Evolutionary conservation across 2,329 filamentous ascomycete genomes (phyloP), one percentile per base, ranked within the genome.

Genomic region (Hymenoscyphus occultus): DNA sequence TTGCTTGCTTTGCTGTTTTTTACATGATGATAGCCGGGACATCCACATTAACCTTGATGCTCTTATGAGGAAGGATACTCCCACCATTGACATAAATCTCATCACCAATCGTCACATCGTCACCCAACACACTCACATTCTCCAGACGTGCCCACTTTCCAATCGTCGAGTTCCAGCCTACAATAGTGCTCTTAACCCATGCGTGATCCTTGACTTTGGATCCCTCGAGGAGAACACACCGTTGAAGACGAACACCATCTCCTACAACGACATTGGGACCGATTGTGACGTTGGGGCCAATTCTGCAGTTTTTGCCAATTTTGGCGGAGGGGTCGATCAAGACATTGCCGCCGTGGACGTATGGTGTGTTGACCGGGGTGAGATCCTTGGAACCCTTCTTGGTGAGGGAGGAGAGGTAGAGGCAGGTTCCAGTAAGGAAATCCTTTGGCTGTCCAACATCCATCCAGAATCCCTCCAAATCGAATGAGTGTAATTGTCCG

Each of bases 391-490:
- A 91, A 77, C 88, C 87, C 81, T 91, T 93, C 86, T 97, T 97
- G 65, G 93, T 86, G 67, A 98, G 86, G 3, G 92, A 96, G 58
- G 92, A 93, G 61, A 99, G 91, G 82, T 97, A 98, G 68, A 99
- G 85, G 81, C 94, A 98, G 68, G 95, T 98, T 69, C 94, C 94
- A 28, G 90, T 92, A 64, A 99, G 84, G 86, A 98, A 99, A 77
- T 99, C 94, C 83, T 98, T 99, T 73, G 94, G 94, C 81, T 99
- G 94, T 74, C 94, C 94, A 70, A 99, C 92, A 74, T 98, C 94
- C 94, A 98, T 98, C 94, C 94, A 98, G 87, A 96, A 98, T 73
- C 94, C 93, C 72, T 97, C 93, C 39, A 98, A 87, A 77, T 98
- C 94, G 77, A 96, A 97, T 1, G 92, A 97, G 84, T 98, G 94